A percentile compares a stretch with the other conserved stretches of the same genome.
Evolutionary conservation across 140 eudicot genomes (phyloP).

Genomic region (Flaveria floridana): DNA sequence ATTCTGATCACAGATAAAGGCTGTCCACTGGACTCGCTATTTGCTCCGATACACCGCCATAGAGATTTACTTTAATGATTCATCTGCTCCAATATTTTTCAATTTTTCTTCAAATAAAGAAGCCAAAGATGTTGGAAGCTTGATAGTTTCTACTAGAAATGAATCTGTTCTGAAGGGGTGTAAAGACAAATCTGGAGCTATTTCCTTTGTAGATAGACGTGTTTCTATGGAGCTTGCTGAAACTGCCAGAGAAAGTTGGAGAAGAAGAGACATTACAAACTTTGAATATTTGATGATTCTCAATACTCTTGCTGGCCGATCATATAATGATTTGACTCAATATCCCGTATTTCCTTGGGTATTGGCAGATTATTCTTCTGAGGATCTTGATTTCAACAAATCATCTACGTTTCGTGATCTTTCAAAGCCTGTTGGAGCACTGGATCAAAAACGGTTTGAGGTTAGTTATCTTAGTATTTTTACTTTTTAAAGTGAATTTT

Average conservation of each 20-base stretch:
- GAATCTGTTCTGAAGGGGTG: conserved; percentile 62
- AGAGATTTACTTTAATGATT: conserved; percentile 81
- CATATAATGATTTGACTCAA: conserved; percentile 97
- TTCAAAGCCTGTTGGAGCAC: conserved; percentile 96
- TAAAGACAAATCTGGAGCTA: conserved; percentile 68
- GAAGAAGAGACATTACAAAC: conserved; percentile 93
- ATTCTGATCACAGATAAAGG: conserved; percentile 62
- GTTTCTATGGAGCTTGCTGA: conserved; percentile 94
- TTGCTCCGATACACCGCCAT: conserved; percentile 93
- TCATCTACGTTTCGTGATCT: conserved; percentile 98
- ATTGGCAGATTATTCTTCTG: conserved; percentile 87
- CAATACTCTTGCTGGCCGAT: conserved; percentile 91
- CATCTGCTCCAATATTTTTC: conserved; percentile 79
- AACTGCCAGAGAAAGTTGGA: conserved; percentile 92
- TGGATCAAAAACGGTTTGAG: conserved; percentile 94
- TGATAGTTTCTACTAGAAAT: conserved; percentile 77
- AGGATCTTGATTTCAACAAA: conserved; percentile 83
- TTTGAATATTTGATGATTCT: conserved; percentile 91
- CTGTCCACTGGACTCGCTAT: conserved; percentile 97
- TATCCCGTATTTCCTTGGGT: conserved; percentile 98
- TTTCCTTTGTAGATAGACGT: conserved; percentile 90
- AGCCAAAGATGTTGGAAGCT: conserved; percentile 88
- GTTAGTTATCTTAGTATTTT: conserved; percentile 40
- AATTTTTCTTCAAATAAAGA: conserved; percentile 81
- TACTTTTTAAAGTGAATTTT: conserved; percentile 18